Conservation (phyloP, 192 early-diverging fungal genomes). For the Coemansia sp. region DNA sequence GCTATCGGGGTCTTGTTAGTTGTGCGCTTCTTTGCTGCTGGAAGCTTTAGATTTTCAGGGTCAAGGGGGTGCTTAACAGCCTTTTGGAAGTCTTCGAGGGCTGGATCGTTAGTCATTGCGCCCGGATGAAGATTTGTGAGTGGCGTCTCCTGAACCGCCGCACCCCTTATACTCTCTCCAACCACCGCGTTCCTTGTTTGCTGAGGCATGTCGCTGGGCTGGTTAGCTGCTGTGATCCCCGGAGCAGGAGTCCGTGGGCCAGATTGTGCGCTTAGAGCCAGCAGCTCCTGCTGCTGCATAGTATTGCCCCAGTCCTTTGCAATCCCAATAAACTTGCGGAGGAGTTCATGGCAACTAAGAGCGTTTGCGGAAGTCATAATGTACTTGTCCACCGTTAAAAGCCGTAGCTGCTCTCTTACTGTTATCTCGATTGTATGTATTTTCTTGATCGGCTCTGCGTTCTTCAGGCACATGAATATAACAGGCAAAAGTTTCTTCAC, state of each 20-base stretch:
- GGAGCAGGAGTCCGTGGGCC: constrained; percentile 2
- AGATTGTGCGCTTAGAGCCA: neutral
- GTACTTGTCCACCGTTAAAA: constrained; percentile 39
- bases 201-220: neutral
- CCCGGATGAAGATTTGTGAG: constrained; percentile 49
- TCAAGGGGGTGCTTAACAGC: constrained; percentile 55
- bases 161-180: neutral
- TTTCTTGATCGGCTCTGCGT: constrained; percentile 13
- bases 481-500: constrained; percentile 24
- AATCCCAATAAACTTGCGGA: constrained; percentile 15
- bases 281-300: constrained; percentile 13
- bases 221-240: neutral
- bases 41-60: constrained; percentile 39
- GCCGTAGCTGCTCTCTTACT: constrained; percentile 37
- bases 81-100: constrained; percentile 46
- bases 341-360: constrained; percentile 3
- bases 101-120: constrained; percentile 42
- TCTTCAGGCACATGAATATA: constrained; percentile 29
- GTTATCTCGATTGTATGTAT: constrained; percentile 23
- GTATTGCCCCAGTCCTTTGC: constrained; percentile 45
- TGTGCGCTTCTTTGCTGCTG: constrained; percentile 43
- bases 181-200: constrained; percentile 6
- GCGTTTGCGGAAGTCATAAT: constrained; percentile 22
- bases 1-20: constrained; percentile 8
- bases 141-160: constrained; percentile 23